phyloP scores from a whole-genome alignment of 805 yeast species.

The Sungouiozyma ichnusensis region DNA sequence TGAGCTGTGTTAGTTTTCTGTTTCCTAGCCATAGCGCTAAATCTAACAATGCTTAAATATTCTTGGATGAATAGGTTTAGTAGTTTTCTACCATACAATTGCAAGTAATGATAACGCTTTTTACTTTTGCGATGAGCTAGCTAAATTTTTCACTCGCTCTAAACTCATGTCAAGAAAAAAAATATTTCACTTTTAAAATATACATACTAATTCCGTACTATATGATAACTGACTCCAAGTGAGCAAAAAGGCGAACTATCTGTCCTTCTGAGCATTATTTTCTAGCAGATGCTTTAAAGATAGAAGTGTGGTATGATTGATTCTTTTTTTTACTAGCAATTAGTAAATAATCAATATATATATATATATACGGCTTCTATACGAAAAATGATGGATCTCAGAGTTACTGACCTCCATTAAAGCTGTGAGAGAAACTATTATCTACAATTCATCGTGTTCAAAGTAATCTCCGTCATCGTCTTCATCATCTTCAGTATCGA shows the following conservation, averaged over 20 bases:
- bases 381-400: not conserved
- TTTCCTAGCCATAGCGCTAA: conserved; percentile 30
- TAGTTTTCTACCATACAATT: not conserved
- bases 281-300: not conserved
- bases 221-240: too few relatives aligned
- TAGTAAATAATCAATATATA: not conserved
- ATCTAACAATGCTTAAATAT: too few relatives aligned
- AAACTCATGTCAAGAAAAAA: too few relatives aligned
- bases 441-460: conserved; percentile 60
- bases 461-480: conserved; percentile 45
- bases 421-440: not conserved
- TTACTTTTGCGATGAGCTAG: conserved; percentile 10
- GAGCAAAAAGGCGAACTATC: too few relatives aligned
- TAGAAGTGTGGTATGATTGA: too few relatives aligned
- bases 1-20: conserved; percentile 25
- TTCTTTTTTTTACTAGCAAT: not conserved
- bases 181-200: not conserved
- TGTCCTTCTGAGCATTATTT: too few relatives aligned
- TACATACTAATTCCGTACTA: too few relatives aligned
- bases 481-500: conserved; percentile 42
- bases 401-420: too few relatives aligned
- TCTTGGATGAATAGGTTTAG: not conserved
- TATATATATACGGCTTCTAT: not conserved
- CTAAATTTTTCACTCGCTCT: not conserved
- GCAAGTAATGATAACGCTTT: not conserved